A percentile compares a stretch with the other conserved stretches of the same genome.
Evolutionary conservation across 139 green algal genomes (phyloP).

Genomic region (Ettlia oleoabundans): DNA sequence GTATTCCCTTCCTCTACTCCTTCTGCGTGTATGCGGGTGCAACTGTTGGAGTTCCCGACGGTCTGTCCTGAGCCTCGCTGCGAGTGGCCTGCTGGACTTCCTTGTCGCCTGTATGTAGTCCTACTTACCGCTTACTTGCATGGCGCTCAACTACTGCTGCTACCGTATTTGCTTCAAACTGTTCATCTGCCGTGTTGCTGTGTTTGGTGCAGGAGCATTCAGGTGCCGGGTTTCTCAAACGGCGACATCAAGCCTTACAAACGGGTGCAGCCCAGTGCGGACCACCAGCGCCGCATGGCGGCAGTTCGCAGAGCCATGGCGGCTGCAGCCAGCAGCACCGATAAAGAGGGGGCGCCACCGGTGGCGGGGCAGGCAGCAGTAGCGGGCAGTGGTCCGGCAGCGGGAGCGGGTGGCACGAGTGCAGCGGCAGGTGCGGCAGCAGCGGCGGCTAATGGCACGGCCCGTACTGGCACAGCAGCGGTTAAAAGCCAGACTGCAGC

Average conservation of each 20-base stretch:
- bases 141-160: not conserved
- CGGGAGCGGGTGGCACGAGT: no score
- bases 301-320: constrained; percentile 48
- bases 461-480: no score
- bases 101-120: no score
- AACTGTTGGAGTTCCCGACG: not conserved
- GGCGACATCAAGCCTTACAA: constrained; percentile 51
- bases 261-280: constrained; percentile 40
- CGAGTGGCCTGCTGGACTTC: not conserved
- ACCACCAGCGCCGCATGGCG: constrained; percentile 49
- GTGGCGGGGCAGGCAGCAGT: no score
- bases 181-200: not conserved
- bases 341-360: not conserved
- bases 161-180: not conserved
- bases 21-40: not conserved
- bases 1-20: no score
- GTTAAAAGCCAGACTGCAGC: no score
- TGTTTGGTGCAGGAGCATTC: constrained; percentile 45
- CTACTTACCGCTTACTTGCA: no score
- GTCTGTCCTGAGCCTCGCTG: not conserved
- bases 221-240: constrained; percentile 56
- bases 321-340: not conserved
- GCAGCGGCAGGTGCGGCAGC: no score
- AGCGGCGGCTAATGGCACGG: no score
- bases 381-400: no score